Evolutionary conservation across 345 rosid genomes (phyloP).

Genomic region (Eucalyptus erythrocorys): DNA sequence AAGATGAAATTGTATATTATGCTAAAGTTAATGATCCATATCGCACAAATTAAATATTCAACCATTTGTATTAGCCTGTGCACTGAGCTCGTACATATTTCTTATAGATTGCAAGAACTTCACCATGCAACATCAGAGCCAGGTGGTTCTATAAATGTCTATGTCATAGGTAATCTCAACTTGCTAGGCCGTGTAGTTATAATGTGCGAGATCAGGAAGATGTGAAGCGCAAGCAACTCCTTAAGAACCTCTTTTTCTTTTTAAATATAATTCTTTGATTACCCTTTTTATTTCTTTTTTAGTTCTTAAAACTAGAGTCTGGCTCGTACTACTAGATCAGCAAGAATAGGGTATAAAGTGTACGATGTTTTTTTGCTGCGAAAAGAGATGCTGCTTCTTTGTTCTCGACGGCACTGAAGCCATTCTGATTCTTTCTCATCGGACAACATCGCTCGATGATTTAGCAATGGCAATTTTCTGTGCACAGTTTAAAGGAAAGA

Average conservation of each 20-base stretch:
- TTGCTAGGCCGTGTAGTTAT: not conserved
- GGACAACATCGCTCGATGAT: not conserved
- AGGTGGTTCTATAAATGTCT: not conserved
- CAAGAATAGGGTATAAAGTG: not conserved
- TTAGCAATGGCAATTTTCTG: not conserved
- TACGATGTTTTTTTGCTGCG: not conserved
- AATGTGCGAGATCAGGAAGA: not conserved
- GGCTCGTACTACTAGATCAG: not conserved
- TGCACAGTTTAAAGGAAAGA: not conserved
- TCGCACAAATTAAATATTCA: not conserved
- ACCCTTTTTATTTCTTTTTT: not conserved
- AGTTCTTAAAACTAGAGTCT: not conserved
- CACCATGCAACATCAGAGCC: not conserved
- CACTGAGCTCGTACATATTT: not conserved
- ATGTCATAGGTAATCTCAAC: not conserved
- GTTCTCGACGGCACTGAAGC: not conserved
- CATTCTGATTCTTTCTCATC: not conserved
- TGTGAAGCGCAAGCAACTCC: not conserved
- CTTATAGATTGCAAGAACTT: not conserved
- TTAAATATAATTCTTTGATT: not conserved
- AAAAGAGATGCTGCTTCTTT: not conserved
- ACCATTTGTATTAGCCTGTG: not conserved
- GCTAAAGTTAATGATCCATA: rapidly evolving
- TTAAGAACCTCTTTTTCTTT: not conserved
- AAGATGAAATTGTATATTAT: rapidly evolving